These are phyloP conservation scores for Daucus carota DNA, from an alignment of 129 eudicot genomes.

Conservation along the genomic window DNA sequence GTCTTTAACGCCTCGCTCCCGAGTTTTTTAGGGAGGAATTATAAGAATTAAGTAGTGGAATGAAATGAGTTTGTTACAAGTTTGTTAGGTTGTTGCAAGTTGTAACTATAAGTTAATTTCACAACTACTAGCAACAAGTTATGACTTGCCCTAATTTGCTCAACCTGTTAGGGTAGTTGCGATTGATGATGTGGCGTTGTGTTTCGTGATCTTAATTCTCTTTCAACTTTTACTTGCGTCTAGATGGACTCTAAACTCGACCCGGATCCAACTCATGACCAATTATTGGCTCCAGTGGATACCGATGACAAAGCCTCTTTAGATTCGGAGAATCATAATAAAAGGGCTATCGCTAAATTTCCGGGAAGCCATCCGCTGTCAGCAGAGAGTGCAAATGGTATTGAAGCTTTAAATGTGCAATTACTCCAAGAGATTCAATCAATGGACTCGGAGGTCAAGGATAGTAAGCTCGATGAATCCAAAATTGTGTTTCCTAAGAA, in stretches of 20 bases:
- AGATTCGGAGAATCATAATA: background rate
- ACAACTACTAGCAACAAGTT: background rate
- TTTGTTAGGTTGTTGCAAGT: too few species aligned
- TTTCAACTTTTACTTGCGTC: constrained; percentile 7
- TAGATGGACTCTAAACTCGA: constrained; percentile 15
- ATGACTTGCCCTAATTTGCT: background rate
- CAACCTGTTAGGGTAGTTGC: background rate
- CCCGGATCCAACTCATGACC: background rate
- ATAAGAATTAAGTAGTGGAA: too few species aligned
- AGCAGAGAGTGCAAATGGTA: background rate
- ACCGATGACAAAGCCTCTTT: background rate
- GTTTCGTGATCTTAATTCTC: background rate
- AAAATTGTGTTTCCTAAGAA: constrained; percentile 34
- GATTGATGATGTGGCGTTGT: background rate
- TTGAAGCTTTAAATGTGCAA: background rate
- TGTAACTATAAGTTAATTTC: too few species aligned
- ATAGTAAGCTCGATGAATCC: constrained; percentile 33
- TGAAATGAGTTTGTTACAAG: too few species aligned
- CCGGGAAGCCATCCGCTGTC: background rate
- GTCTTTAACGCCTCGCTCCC: too few species aligned
- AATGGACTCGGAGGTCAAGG: constrained; percentile 37
- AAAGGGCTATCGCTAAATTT: background rate
- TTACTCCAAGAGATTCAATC: background rate
- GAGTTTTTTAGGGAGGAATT: too few species aligned
- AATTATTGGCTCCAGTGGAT: background rate